Evolutionary conservation across 306 rosid genomes (phyloP), one percentile per base, ranked within the genome.

Genomic region (Begonia fuchsioides): DNA sequence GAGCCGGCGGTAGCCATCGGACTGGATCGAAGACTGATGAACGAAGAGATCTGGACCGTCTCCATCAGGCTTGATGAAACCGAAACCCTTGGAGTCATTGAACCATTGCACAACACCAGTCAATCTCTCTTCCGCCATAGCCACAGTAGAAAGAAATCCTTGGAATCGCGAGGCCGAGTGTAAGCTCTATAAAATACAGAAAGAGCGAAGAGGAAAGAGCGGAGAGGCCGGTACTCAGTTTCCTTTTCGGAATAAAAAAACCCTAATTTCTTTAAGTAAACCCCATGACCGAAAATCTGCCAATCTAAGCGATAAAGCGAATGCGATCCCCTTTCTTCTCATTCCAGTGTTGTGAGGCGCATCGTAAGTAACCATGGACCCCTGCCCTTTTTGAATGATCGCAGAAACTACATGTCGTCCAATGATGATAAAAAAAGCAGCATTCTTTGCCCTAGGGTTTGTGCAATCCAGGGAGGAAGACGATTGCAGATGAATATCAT

Each of bases 51-150:
- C 96, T 2, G 82, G 93, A 11, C 74, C 66, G 5, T 74, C 94
- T 17, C 66, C 77, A 11, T 87, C 93, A 39, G 96, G 96, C 35
- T 74, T 69, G 74, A 87, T 83, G 71, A 87, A 87, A 41, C 96
- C 96, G 17, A 67, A 87, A 6, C 96, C 96, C 49, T 83, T 87
- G 18, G 48, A 38, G 17, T 83, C 82, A 66, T 57, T 78, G 80
- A 87, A 87, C 93, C 96, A 76, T 47, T 69, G 76, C 5, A 87
- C 96, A 6, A 71, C 80, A 8, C 96, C 96, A 0, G 77, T 80
- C 39, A 77, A 69, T 50, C 94, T 67, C 64, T 75, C 87, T 46
- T 77, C 93, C 53, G 81, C 79, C 96, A 87, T 67, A 60, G 19
- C 45, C 68, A 44, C 51, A 14, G 44, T 44, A 9, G 20, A 43